These are phyloP conservation scores for Macrocystidia cucumis DNA, from an alignment of 1,284 basidiomycete genomes.

Conservation along the genomic window DNA sequence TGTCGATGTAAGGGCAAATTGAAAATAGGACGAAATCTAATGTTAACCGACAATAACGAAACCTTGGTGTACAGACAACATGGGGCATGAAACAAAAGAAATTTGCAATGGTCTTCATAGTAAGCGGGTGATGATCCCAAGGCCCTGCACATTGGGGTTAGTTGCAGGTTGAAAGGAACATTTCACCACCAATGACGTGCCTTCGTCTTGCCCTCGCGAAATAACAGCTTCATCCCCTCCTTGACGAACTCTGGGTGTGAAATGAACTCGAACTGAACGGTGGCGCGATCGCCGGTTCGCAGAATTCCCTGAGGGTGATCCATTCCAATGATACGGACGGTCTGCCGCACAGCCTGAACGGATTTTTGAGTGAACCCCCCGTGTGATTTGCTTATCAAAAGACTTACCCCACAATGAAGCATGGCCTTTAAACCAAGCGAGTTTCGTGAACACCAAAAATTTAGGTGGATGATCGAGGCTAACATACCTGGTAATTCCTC, in stretches of 20 bases:
- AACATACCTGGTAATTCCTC: constrained; percentile 75
- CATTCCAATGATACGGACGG: constrained; percentile 83
- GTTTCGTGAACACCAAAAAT: not conserved
- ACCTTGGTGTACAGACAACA: not conserved
- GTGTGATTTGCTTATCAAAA: constrained; percentile 7
- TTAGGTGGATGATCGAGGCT: constrained; percentile 1
- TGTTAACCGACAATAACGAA: not conserved
- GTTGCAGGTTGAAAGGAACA: constrained; percentile 3
- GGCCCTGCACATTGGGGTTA: constrained; percentile 20
- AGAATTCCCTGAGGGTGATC: constrained; percentile 83
- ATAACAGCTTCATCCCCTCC: constrained; percentile 85
- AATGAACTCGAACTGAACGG: constrained; percentile 87
- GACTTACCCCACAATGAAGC: constrained; percentile 74
- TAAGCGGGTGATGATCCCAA: constrained; percentile 35
- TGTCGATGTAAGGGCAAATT: not conserved
- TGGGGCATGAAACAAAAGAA: too few relatives aligned
- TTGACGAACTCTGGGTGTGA: constrained; percentile 88
- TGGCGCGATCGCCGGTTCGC: constrained; percentile 86
- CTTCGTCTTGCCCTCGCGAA: constrained; percentile 92
- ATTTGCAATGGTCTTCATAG: constrained; percentile 17
- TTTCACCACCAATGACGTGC: constrained; percentile 30
- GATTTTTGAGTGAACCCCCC: constrained; percentile 4
- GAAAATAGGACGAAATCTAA: not conserved
- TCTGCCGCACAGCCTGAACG: constrained; percentile 75
- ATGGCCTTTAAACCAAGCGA: constrained; percentile 47